Base-by-base conservation (phyloP, 2,329 filamentous ascomycete species). In the Aureobasidium pullulans region DNA sequence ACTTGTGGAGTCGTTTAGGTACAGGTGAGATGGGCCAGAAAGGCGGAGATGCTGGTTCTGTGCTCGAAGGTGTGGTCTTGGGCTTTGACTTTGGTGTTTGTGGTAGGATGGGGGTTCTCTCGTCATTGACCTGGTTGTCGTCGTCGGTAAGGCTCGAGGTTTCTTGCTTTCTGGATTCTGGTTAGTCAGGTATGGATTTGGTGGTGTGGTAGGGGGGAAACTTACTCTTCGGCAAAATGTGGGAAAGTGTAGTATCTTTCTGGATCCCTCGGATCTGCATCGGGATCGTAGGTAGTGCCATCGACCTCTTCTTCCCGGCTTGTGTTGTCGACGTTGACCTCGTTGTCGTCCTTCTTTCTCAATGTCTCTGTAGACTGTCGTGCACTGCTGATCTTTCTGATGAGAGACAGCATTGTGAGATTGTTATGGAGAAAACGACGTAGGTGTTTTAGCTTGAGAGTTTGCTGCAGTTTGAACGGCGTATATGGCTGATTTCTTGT, bases 201-300 rank as follows among this genome's bases (percentile, higher is more conserved):
- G 34, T 36, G 34, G 3, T 36, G 34, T 36, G 34, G 8, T 36
- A 13, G 34, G 34, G 34, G 4, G 34, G 23, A 4, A n/a, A 54
- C 50, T 54, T 54, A 54, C 52, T 46, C 52, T n/a, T 31, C 52
- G 6, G 31, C 39, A 34, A 48, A 48, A 3, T 19, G 42, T 15
- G 54, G 54, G 23, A 57, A 57, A 10, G 54, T 57, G 15, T 57
- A 57, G 34, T 57, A 57, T 15, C 31, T 57, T 7, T n/a, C 54
- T 32, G 54, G 54, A 48, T 57, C 54, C 31, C 54, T 47, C 1
- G 54, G 54, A 19, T 57, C 54, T 39, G 34, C 54, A 23, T 57
- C 40, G 6, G 32, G 42, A 43, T 47, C 43, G 15, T 29, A 57
- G 15, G 31, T 57, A n/a, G 31, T 39, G 7, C 53, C 53, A 2